Percentiles rank a stretch among this genome's conserved stretches.
Evolutionary conservation across 2,329 filamentous ascomycete genomes (phyloP).

Genomic region (Dactylellina sp.): DNA sequence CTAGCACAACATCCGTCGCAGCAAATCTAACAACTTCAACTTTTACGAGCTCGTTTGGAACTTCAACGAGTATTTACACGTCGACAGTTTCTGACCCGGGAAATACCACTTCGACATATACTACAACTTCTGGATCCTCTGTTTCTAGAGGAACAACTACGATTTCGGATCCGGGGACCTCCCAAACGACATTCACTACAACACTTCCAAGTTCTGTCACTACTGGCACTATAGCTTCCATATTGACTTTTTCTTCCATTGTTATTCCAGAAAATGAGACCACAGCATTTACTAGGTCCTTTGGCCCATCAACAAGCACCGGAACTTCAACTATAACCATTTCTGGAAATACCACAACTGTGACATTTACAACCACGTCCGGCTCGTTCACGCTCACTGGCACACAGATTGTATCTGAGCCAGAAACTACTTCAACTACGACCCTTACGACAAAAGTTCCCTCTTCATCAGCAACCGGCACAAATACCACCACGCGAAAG

Average conservation of each 20-base stretch:
- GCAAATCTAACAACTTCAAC: constrained; percentile 26
- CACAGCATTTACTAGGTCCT: constrained; percentile 14
- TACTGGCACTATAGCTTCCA: constrained; percentile 5
- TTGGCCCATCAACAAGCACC: constrained; percentile 11
- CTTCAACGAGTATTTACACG: constrained; percentile 16
- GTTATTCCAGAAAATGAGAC: constrained; percentile 19
- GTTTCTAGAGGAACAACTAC: constrained; percentile 35
- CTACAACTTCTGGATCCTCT: constrained; percentile 17
- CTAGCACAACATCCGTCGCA: neutral
- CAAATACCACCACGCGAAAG: constrained; percentile 8
- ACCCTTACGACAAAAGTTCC: constrained; percentile 32
- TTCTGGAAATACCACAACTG: constrained; percentile 20
- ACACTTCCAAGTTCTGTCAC: constrained; percentile 20
- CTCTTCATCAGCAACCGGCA: constrained; percentile 18
- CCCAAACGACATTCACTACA: constrained; percentile 21
- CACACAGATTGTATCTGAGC: constrained; percentile 27
- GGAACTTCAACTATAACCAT: constrained; percentile 23
- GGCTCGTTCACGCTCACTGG: constrained; percentile 21
- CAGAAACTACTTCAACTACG: constrained; percentile 18
- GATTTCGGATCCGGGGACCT: constrained; percentile 18
- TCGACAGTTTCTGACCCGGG: neutral
- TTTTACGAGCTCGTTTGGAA: constrained; percentile 29
- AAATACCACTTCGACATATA: constrained; percentile 25
- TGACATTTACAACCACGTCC: constrained; percentile 27
- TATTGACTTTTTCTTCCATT: constrained; percentile 13